A percentile compares a stretch with the other conserved stretches of the same genome.
Evolutionary conservation across 441 rosid species (phyloP).

Genomic region (Adansonia gregorii): DNA sequence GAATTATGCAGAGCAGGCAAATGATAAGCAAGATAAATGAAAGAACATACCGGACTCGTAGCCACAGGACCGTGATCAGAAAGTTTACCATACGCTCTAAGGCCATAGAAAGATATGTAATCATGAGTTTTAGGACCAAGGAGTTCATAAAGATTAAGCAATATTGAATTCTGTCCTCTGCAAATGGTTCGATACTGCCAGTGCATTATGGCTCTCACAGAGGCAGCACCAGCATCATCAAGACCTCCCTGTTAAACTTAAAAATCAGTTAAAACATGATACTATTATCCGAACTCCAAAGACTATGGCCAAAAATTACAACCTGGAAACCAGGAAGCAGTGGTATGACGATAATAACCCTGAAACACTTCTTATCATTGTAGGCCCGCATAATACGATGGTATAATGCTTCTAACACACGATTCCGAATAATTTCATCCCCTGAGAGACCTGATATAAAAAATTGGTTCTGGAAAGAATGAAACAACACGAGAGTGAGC

Average conservation of each 20-base stretch:
- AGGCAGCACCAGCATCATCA: conserved; percentile 96
- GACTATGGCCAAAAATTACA: conserved; percentile 26
- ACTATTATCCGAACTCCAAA: conserved; percentile 20
- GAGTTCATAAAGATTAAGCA: conserved; percentile 68
- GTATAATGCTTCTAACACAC: conserved; percentile 85
- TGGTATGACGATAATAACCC: conserved; percentile 91
- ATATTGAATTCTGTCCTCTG: conserved; percentile 85
- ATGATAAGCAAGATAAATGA: background rate
- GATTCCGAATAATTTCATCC: conserved; percentile 82
- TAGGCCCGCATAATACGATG: conserved; percentile 81
- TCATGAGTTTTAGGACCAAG: conserved; percentile 80
- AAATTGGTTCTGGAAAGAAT: conserved; percentile 92
- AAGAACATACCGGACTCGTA: conserved; percentile 78
- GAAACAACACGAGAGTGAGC: conserved; percentile 38
- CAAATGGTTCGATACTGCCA: conserved; percentile 98
- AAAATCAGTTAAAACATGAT: conserved; percentile 18
- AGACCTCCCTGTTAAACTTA: conserved; percentile 77
- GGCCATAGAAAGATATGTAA: conserved; percentile 96
- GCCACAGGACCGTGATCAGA: conserved; percentile 86
- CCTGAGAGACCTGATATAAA: conserved; percentile 98
- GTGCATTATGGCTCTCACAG: conserved; percentile 99
- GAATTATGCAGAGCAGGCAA: background rate
- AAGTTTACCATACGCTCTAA: conserved; percentile 83
- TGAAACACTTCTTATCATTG: conserved; percentile 81
- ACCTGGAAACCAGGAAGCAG: conserved; percentile 99